Evolutionary conservation across 2,329 filamentous ascomycete genomes (phyloP).

Genomic region (Periglandula ipomoeae): DNA sequence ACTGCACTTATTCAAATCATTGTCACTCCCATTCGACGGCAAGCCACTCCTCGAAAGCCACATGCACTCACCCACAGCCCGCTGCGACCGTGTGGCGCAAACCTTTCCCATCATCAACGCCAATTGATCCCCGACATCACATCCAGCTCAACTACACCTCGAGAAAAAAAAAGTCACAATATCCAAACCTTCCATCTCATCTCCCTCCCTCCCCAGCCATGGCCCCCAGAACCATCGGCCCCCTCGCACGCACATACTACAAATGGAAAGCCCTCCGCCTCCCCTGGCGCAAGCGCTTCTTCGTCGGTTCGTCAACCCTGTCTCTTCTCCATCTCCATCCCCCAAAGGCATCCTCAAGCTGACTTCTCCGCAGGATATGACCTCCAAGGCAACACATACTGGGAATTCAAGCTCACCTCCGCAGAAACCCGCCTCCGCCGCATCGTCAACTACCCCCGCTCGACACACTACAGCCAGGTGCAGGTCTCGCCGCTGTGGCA

Average conservation of each 20-base stretch:
- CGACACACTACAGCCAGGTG: slow-evolving; percentile 45
- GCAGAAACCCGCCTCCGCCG: slow-evolving; percentile 43
- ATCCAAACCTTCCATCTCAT: background rate
- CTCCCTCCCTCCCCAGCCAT: background rate
- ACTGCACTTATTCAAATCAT: no score
- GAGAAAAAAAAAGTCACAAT: background rate
- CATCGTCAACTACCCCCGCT: slow-evolving; percentile 50
- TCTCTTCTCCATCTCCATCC: background rate
- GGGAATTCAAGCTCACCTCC: slow-evolving; percentile 50
- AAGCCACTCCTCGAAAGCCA: no score
- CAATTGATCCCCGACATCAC: no score
- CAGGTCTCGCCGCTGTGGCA: slow-evolving; percentile 55
- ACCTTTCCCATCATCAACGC: background rate
- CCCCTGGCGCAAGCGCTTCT: slow-evolving; percentile 55
- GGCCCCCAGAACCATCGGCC: slow-evolving; percentile 18
- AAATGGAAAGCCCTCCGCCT: slow-evolving; percentile 54
- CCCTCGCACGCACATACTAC: slow-evolving; percentile 39
- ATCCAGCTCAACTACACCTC: no score
- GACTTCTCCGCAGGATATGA: slow-evolving; percentile 41
- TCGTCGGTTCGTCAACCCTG: slow-evolving; percentile 40
- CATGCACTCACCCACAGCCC: no score
- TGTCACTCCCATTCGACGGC: no score
- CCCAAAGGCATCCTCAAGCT: background rate
- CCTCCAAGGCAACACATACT: slow-evolving; percentile 58
- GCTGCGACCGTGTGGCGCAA: background rate